Evolutionary conservation across 2,329 filamentous ascomycete species (phyloP).

Genomic region (Botrytis fabae): DNA sequence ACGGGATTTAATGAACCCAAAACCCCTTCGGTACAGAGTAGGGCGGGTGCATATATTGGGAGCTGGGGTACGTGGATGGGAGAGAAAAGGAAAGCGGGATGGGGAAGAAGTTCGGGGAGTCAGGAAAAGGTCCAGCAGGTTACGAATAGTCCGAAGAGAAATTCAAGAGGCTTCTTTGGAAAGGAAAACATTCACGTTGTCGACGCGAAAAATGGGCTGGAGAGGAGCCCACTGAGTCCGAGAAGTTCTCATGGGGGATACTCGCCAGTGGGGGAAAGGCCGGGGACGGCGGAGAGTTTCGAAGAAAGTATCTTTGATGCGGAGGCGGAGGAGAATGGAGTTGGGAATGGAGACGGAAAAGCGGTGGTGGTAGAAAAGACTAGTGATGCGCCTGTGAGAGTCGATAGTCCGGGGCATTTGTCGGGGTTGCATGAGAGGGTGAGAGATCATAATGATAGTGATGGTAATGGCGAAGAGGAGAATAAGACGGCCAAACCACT

Average conservation of each 20-base stretch:
- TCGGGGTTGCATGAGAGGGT: neutral
- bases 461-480: neutral
- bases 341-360: neutral
- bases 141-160: conserved; percentile 36
- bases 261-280: conserved; percentile 24
- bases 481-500: neutral
- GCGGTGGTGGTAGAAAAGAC: neutral
- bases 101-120: conserved; percentile 55
- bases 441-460: neutral
- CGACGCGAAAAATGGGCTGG: conserved; percentile 33
- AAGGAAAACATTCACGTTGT: conserved; percentile 28
- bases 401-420: neutral
- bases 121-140: conserved; percentile 78
- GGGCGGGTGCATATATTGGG: conserved; percentile 64
- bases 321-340: conserved; percentile 25
- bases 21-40: conserved; percentile 48
- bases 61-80: conserved; percentile 71
- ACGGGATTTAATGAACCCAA: conserved; percentile 45
- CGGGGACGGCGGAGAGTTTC: conserved; percentile 36
- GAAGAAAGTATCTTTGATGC: conserved; percentile 41
- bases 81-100: conserved; percentile 65
- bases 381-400: neutral
- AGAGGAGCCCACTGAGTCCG: conserved; percentile 39
- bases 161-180: conserved; percentile 22
- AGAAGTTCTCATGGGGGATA: conserved; percentile 11